These are phyloP conservation scores for Citrus maxima DNA, from an alignment of 345 rosid genomes.

Conservation along the genomic window DNA sequence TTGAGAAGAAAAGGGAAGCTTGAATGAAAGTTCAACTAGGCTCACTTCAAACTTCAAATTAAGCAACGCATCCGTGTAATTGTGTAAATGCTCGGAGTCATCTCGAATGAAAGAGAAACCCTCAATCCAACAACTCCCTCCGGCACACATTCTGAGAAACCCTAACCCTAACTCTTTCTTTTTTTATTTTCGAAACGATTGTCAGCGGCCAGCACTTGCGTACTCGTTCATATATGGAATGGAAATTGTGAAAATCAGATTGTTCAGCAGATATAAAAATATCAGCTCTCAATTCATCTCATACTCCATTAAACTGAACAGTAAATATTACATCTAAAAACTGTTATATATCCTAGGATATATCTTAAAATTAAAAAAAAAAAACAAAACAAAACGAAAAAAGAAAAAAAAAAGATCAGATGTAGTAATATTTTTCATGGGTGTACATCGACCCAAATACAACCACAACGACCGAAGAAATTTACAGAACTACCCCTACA, in stretches of 20 bases:
- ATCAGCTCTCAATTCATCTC: background rate
- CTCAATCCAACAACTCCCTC: too few relatives aligned
- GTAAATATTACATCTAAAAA: conserved; percentile 18
- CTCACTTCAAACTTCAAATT: background rate
- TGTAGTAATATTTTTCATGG: conserved; percentile 18
- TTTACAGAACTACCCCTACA: conserved; percentile 38
- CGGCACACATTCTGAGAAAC: background rate
- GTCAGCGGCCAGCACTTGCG: too few relatives aligned
- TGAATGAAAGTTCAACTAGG: background rate
- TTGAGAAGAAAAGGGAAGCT: background rate
- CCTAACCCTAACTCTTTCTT: background rate
- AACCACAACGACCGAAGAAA: conserved; percentile 15
- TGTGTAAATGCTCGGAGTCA: background rate
- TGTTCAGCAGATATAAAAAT: too few relatives aligned
- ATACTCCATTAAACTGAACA: conserved; percentile 11
- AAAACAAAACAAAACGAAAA: background rate
- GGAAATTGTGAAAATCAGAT: too few relatives aligned
- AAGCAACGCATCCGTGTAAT: background rate
- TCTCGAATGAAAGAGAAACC: background rate
- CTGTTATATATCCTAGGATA: conserved; percentile 8
- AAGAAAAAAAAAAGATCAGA: conserved; percentile 10
- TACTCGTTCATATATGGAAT: too few relatives aligned
- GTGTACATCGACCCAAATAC: conserved; percentile 13
- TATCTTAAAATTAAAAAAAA: too few relatives aligned
- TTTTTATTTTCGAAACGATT: too few relatives aligned